Conservation (phyloP, 2,329 filamentous ascomycete species). For the Coniochaeta ligniaria region DNA sequence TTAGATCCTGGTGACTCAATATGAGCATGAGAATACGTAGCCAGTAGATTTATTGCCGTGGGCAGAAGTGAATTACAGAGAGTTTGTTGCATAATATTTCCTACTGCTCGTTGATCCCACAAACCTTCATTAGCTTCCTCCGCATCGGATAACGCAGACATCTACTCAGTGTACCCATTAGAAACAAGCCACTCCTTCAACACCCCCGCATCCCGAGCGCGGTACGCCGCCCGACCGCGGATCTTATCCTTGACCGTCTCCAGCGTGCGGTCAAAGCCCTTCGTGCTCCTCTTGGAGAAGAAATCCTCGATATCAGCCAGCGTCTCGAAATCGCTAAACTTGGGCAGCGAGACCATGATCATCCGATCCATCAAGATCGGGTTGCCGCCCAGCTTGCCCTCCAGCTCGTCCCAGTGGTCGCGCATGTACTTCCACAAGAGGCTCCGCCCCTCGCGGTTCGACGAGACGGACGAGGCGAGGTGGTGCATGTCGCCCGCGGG, state of each 20-base stretch:
- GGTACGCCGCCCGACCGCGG: constrained; percentile 74
- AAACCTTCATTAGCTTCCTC: too few relatives aligned
- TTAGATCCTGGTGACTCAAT: too few relatives aligned
- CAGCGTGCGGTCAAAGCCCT: constrained; percentile 78
- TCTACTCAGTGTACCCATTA: background rate
- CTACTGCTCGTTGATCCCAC: too few relatives aligned
- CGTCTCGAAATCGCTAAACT: constrained; percentile 65
- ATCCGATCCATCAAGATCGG: constrained; percentile 87
- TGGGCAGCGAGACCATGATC: constrained; percentile 67
- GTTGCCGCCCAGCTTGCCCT: constrained; percentile 65
- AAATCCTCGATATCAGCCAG: constrained; percentile 75
- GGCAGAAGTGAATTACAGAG: too few relatives aligned
- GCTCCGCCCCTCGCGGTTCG: constrained; percentile 65
- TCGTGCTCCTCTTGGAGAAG: constrained; percentile 80
- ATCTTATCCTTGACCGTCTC: constrained; percentile 83
- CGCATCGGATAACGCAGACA: too few relatives aligned
- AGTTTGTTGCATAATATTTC: too few relatives aligned
- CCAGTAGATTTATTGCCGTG: too few relatives aligned
- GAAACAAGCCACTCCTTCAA: constrained; percentile 69
- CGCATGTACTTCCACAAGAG: constrained; percentile 83
- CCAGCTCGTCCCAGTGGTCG: constrained; percentile 69
- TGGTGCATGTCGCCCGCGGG: constrained; percentile 83
- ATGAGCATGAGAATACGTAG: too few relatives aligned
- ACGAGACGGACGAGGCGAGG: constrained; percentile 64
- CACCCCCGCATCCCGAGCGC: constrained; percentile 62